Percentiles rank a stretch among this genome's conserved stretches.
Conservation (phyloP, 2,329 filamentous ascomycete genomes). For the Ophiostoma perfectum region DNA sequence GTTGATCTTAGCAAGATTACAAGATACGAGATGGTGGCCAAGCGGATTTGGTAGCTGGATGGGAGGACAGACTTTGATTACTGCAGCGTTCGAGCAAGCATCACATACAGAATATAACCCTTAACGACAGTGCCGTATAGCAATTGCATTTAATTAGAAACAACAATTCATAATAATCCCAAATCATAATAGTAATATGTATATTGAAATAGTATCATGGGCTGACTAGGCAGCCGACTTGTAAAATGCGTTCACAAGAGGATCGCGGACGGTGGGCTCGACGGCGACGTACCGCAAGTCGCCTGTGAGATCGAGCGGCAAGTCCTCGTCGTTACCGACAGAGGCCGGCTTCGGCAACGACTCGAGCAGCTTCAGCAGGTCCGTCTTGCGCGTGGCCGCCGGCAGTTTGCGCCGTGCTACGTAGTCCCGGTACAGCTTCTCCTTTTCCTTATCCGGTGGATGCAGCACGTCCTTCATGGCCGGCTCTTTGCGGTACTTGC, state of each 20-base stretch:
- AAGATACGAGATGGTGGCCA: constrained; percentile 92
- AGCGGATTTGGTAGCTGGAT: constrained; percentile 91
- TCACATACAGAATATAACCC: no score
- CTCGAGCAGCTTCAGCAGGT: constrained; percentile 61
- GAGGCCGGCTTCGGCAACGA: constrained; percentile 49
- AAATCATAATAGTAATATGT: not conserved
- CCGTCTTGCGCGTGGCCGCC: constrained; percentile 60
- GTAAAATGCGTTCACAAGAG: constrained; percentile 62
- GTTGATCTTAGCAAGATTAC: constrained; percentile 62
- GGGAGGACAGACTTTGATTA: not conserved
- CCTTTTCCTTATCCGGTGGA: constrained; percentile 64
- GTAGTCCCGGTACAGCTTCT: constrained; percentile 74
- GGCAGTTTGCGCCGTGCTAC: constrained; percentile 62
- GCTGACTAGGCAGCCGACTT: not conserved
- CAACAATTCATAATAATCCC: no score
- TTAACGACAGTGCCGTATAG: no score
- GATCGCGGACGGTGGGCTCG: constrained; percentile 54
- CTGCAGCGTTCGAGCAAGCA: no score
- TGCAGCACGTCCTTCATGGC: constrained; percentile 71
- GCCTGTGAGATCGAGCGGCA: constrained; percentile 58
- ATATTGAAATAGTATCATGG: not conserved
- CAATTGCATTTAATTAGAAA: no score
- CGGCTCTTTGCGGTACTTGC: constrained; percentile 78
- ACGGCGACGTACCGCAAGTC: constrained; percentile 68
- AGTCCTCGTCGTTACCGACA: constrained; percentile 50